These are phyloP conservation scores for Camelina hispida DNA, from an alignment of 345 rosid genomes.

Conservation along the genomic window DNA sequence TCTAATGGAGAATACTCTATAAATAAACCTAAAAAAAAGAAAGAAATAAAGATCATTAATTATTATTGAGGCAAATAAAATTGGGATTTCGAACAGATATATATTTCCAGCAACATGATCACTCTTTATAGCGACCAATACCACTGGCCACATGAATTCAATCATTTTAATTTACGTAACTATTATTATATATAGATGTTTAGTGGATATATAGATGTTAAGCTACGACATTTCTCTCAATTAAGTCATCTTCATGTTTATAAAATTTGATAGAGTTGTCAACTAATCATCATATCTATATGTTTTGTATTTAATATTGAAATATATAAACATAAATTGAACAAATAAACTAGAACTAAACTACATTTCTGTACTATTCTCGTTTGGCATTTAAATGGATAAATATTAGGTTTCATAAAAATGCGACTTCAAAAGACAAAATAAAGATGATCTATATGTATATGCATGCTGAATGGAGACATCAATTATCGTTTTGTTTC, in stretches of 20 bases:
- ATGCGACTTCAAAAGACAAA: background rate
- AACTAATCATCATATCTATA: background rate
- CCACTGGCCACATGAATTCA: slow-evolving; percentile 38
- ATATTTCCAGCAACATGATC: slow-evolving; percentile 25
- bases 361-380: background rate
- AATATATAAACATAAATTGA: background rate
- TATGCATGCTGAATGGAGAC: slow-evolving; percentile 7
- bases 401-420: background rate
- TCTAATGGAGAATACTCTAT: too few relatives aligned
- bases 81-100: background rate
- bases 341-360: background rate
- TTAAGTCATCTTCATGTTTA: background rate
- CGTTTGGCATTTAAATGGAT: slow-evolving; percentile 17
- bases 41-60: too few relatives aligned
- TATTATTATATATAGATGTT: background rate
- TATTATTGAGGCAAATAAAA: too few relatives aligned
- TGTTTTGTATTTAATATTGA: background rate
- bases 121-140: slow-evolving; percentile 21
- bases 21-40: too few relatives aligned
- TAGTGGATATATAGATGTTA: background rate
- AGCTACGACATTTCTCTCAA: background rate
- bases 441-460: background rate
- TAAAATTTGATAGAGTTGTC: background rate
- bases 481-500: slow-evolving; percentile 1
- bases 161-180: background rate